phyloP scores from a whole-genome alignment of 139 green algal genomes.

The Monoraphidium neglectum region DNA sequence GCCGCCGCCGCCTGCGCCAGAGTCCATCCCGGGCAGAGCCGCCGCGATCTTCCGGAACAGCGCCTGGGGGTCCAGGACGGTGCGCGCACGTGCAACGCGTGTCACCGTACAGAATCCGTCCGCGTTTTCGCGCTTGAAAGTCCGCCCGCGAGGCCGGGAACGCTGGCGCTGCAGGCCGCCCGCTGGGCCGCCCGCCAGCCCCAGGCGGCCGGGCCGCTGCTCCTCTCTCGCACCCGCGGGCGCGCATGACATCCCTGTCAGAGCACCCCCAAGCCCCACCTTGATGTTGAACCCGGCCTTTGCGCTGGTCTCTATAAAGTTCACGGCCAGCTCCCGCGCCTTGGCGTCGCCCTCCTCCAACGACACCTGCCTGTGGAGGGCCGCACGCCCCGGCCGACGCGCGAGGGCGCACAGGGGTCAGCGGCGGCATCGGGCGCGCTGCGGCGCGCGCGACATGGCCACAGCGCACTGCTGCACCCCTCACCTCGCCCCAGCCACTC shows the following conservation, averaged over 20 bases:
- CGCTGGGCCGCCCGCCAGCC: no score
- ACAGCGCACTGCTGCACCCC: no score
- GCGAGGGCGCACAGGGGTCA: not conserved
- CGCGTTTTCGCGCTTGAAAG: no score
- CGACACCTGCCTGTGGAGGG: constrained; percentile 85
- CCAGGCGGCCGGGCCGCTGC: no score
- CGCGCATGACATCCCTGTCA: no score
- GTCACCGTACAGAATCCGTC: not conserved
- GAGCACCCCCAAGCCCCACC: no score
- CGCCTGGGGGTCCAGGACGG: constrained; percentile 57
- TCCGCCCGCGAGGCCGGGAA: no score
- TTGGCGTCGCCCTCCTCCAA: constrained; percentile 96
- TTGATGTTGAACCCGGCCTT: constrained; percentile 99
- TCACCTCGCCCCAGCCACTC: no score
- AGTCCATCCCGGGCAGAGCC: constrained; percentile 95
- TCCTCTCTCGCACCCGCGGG: no score
- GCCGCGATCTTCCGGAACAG: constrained; percentile 98
- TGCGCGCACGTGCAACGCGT: not conserved
- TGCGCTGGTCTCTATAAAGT: constrained; percentile 99
- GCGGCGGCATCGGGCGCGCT: no score
- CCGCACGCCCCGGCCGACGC: not conserved
- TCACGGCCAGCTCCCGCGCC: constrained; percentile 90
- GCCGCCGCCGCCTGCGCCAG: constrained; percentile 3
- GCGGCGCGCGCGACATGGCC: no score
- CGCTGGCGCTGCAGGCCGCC: no score